phyloP scores from a whole-genome alignment of 306 rosid genomes.

The Castanea mollissima region DNA sequence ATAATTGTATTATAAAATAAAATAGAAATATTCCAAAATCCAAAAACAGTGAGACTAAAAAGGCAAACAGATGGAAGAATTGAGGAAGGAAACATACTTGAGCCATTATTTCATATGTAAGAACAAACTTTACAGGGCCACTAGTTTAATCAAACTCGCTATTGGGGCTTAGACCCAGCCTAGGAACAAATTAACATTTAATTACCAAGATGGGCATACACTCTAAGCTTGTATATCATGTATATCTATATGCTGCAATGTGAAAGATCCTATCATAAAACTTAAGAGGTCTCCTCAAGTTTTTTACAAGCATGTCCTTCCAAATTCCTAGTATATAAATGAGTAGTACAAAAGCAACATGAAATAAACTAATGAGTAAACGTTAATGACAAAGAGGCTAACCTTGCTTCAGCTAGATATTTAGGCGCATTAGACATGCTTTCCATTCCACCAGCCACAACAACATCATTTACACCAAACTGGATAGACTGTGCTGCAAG shows the following conservation, averaged over 20 bases:
- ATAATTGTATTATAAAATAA: too few relatives aligned
- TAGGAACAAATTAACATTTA: background rate
- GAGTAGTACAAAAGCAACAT: background rate
- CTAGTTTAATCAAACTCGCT: too few relatives aligned
- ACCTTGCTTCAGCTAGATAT: conserved; percentile 77
- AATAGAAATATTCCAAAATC: too few relatives aligned
- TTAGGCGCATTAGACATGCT: conserved; percentile 97
- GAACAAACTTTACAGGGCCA: too few relatives aligned
- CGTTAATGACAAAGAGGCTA: conserved; percentile 11
- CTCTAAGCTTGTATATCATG: background rate
- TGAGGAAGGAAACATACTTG: too few relatives aligned
- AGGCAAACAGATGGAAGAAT: too few relatives aligned
- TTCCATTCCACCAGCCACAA: conserved; percentile 95
- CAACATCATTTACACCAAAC: conserved; percentile 62
- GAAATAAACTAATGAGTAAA: background rate
- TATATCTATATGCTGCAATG: background rate
- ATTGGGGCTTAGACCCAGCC: too few relatives aligned
- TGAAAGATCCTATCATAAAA: conserved; percentile 10
- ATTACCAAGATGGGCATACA: background rate
- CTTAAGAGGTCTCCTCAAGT: background rate
- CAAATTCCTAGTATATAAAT: background rate
- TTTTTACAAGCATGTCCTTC: conserved; percentile 14
- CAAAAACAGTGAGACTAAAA: too few relatives aligned
- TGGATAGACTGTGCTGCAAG: conserved; percentile 84
- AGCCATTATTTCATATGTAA: too few relatives aligned